phyloP scores from a whole-genome alignment of 192 early-diverging fungal species.

The Coemansia sp. region DNA sequence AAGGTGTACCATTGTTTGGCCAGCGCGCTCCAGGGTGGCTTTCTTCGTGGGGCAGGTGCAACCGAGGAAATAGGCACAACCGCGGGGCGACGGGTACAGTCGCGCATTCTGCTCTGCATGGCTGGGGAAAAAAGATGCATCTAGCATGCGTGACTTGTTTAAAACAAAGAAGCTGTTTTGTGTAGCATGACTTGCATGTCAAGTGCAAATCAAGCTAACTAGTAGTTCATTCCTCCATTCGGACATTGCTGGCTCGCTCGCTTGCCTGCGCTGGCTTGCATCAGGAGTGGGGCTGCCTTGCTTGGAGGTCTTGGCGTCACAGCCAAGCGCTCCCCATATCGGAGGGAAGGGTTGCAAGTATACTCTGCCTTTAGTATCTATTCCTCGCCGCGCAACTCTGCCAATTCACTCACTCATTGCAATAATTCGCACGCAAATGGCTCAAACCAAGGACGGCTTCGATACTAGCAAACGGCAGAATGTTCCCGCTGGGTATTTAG shows the following conservation, averaged over 20 bases:
- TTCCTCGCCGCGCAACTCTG: not conserved
- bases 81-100: not conserved
- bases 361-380: not conserved
- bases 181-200: not conserved
- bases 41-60: not conserved
- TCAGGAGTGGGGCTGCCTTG: not conserved
- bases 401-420: not conserved
- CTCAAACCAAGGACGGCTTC: not conserved
- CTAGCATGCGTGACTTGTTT: not conserved
- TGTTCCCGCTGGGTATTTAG: not conserved
- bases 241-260: not conserved
- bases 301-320: not conserved
- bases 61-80: slow-evolving; percentile 4
- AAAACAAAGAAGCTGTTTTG: not conserved
- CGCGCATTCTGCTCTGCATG: not conserved
- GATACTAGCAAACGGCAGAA: not conserved
- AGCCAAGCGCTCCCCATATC: not conserved
- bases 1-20: not conserved
- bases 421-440: slow-evolving; percentile 1
- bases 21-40: not conserved
- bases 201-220: not conserved
- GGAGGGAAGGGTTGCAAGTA: not conserved
- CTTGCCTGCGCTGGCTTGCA: not conserved
- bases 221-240: not conserved
- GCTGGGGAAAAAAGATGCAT: not conserved